These are phyloP conservation scores for Trichosanthes truncata DNA, from an alignment of 306 rosid species.

Conservation along the genomic window DNA sequence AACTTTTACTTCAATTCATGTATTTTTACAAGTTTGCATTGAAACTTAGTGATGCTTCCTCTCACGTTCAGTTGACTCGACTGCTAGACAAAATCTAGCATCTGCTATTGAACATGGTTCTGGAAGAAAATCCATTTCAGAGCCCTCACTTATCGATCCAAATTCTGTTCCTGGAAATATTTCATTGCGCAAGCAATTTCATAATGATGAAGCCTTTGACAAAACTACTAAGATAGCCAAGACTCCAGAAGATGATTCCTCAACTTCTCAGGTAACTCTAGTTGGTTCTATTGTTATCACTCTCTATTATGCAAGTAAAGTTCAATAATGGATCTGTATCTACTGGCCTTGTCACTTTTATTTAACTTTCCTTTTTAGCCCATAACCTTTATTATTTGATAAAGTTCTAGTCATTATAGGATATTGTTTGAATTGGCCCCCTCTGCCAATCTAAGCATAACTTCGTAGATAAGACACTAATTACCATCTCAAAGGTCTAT, in stretches of 20 bases:
- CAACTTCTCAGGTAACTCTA: conserved; percentile 41
- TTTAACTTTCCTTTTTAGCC: background rate
- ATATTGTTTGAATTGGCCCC: background rate
- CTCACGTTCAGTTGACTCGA: conserved; percentile 53
- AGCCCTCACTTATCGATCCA: conserved; percentile 42
- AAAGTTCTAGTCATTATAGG: background rate
- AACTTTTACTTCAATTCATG: conserved; percentile 37
- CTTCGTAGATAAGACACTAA: no score
- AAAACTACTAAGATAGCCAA: conserved; percentile 42
- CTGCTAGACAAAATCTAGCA: conserved; percentile 62
- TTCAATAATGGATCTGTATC: background rate
- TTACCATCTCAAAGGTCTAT: no score
- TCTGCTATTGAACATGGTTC: conserved; percentile 76
- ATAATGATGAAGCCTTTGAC: conserved; percentile 52
- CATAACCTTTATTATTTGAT: background rate
- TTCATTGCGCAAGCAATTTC: conserved; percentile 69
- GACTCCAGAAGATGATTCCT: conserved; percentile 48
- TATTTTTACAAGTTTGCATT: conserved; percentile 45
- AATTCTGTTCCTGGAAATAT: conserved; percentile 39
- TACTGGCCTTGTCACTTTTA: background rate
- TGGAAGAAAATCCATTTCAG: conserved; percentile 85
- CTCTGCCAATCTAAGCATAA: background rate
- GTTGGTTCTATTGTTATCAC: background rate
- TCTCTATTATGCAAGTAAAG: background rate
- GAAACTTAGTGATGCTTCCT: conserved; percentile 46